These are phyloP conservation scores for Talaromyces atroroseus DNA, from an alignment of 2,329 filamentous ascomycete species.

Conservation along the genomic window DNA sequence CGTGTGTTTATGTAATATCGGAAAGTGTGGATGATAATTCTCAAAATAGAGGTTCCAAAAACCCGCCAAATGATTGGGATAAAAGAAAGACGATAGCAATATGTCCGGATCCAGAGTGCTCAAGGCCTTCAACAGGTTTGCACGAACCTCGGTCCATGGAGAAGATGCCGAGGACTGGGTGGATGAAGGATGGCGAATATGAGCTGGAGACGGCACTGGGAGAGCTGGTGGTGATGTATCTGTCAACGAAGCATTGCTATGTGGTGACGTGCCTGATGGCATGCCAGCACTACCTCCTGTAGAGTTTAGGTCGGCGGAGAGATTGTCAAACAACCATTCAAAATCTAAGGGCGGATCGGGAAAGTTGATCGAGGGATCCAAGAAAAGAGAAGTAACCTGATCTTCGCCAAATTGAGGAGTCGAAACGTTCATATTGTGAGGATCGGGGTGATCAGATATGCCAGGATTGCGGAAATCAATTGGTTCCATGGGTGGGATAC, in stretches of 20 bases:
- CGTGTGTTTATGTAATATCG: conserved; percentile 22
- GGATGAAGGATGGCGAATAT: conserved; percentile 14
- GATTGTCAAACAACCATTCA: conserved; percentile 22
- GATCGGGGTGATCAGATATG: not conserved
- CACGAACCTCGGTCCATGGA: conserved; percentile 18
- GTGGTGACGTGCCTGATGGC: conserved; percentile 11
- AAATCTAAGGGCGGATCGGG: conserved; percentile 19
- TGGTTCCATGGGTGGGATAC: not conserved
- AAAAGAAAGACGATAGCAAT: conserved; percentile 21
- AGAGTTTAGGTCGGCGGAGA: conserved; percentile 15
- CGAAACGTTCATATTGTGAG: conserved; percentile 4
- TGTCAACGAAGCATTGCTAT: conserved; percentile 10
- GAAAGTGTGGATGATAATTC: conserved; percentile 26
- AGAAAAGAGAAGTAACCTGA: conserved; percentile 18
- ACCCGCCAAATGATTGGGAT: conserved; percentile 17
- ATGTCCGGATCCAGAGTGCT: conserved; percentile 15
- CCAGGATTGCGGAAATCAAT: conserved; percentile 2
- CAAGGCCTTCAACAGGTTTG: conserved; percentile 18
- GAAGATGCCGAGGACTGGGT: conserved; percentile 13
- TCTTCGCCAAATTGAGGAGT: conserved; percentile 10
- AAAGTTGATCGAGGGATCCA: conserved; percentile 18
- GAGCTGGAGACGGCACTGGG: conserved; percentile 11
- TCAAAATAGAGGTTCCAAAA: conserved; percentile 23
- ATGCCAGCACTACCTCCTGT: conserved; percentile 7
- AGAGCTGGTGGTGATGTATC: conserved; percentile 15